A percentile compares a stretch with the other conserved stretches of the same genome.
These are phyloP conservation scores for Clitopilus passeckerianus DNA, from an alignment of 768 basidiomycete genomes.

Conservation along the genomic window DNA sequence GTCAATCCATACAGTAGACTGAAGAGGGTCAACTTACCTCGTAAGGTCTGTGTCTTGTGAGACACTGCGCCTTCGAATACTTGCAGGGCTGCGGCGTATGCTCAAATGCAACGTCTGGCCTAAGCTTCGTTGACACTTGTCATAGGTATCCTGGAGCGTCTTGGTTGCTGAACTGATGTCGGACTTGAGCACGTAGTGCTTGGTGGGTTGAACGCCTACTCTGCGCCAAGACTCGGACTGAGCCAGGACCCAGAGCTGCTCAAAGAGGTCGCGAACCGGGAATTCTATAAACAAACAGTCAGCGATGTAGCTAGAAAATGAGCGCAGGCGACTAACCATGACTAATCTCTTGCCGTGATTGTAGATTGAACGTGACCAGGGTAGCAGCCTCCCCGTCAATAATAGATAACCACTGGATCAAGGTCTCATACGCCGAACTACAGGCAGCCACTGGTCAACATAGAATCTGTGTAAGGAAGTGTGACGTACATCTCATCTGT, in stretches of 20 bases:
- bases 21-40: conserved; percentile 26
- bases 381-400: conserved; percentile 23
- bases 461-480: not conserved
- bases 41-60: conserved; percentile 33
- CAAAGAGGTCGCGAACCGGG: conserved; percentile 42
- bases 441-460: not conserved
- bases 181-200: conserved; percentile 21
- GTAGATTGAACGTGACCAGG: conserved; percentile 32
- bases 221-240: conserved; percentile 21
- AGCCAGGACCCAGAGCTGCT: conserved; percentile 40
- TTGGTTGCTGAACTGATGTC: conserved; percentile 27
- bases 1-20: not conserved
- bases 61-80: conserved; percentile 7
- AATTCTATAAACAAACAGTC: conserved; percentile 26
- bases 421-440: conserved; percentile 37
- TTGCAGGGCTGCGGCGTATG: conserved; percentile 28
- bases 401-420: conserved; percentile 33
- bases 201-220: conserved; percentile 5
- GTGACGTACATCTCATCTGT: conserved; percentile 8
- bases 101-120: conserved; percentile 32
- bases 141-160: conserved; percentile 23
- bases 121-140: conserved; percentile 31
- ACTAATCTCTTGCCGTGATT: conserved; percentile 38
- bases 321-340: conserved; percentile 25
- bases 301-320: not conserved